Evolutionary conservation across 31 red algal species (phyloP), one percentile per base, ranked within the genome.

Genomic region (Bonnemaisonia californica): DNA sequence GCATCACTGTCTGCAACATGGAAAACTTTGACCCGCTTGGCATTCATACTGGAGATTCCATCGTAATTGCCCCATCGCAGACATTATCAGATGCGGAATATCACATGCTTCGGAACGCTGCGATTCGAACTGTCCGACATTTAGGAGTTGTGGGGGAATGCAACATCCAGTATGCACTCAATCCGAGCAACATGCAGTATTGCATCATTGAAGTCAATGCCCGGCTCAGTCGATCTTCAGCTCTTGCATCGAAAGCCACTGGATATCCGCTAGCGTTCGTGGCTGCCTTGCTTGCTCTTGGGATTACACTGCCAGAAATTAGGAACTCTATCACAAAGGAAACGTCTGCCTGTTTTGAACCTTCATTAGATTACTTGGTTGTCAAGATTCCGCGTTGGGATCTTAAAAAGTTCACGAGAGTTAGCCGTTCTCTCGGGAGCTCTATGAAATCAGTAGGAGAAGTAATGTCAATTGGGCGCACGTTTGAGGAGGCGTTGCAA

Each of bases 1-100:
- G 93, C 71, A 92, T 99, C 23, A 99, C 93, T 54, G 93, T 99
- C 36, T 99, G 97, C 77, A 96, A 96, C 74, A 99, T 99, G 93
- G 97, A 99, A 77, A 99, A 99, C 83, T 99, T 99, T 86, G 97
- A 99, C 75, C 94, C 97, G 1, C 58, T 99, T 1, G 97, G 93
- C 35, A 85, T 99, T 57, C 97, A 99, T 61, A 96, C 97, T 3
- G 97, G 97, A 40, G 97, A 99, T 54, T 99, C 97, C 9, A 96
- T 96, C 62, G 94, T 96, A 18, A 80, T 99, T 41, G 97, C 97
- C 5, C 97, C 97, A 24, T 93, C 91, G 13, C 97, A 99, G 76
- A 99, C 97, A 2, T 83, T 99, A 3, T 76, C 78, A 41, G 86
- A 99, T 64, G 74, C 82, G 9, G 97, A 99, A 61, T 99, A 99